phyloP scores from a whole-genome alignment of 352 stramenopile genomes.

The Globisporangium heterothallicum region DNA sequence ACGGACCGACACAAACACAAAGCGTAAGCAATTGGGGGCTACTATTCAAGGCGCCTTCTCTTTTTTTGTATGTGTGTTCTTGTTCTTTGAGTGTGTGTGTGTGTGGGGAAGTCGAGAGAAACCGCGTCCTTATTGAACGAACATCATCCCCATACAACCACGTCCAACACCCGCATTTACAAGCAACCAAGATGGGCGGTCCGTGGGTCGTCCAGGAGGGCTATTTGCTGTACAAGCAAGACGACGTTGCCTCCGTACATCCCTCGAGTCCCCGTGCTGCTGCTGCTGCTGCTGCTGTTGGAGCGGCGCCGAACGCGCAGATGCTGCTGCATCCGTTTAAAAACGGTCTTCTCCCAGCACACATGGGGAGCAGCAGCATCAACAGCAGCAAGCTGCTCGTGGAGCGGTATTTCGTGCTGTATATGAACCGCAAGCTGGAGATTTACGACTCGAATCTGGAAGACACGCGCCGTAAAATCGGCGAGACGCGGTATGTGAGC shows the following conservation, averaged over 20 bases:
- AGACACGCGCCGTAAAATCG: constrained; percentile 20
- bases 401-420: constrained; percentile 71
- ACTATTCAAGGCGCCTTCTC: constrained; percentile 6
- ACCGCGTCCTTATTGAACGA: background rate
- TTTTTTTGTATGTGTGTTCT: background rate
- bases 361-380: background rate
- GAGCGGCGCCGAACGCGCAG: constrained; percentile 3
- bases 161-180: background rate
- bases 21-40: constrained; percentile 2
- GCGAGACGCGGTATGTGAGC: constrained; percentile 40
- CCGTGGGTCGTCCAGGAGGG: constrained; percentile 60
- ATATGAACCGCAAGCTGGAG: constrained; percentile 76
- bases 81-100: background rate
- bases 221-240: constrained; percentile 38
- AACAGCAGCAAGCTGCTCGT: constrained; percentile 15
- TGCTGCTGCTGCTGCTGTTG: too few species aligned
- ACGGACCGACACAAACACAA: background rate
- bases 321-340: constrained; percentile 4
- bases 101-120: background rate
- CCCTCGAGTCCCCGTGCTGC: constrained; percentile 4
- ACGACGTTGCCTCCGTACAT: constrained; percentile 6
- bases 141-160: background rate
- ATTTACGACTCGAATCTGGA: constrained; percentile 47
- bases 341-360: constrained; percentile 11
- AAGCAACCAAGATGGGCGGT: constrained; percentile 22